Evolutionary conservation across 2,329 filamentous ascomycete genomes (phyloP), one percentile per base, ranked within the genome.

Genomic region (Colletotrichum chlorophyti): DNA sequence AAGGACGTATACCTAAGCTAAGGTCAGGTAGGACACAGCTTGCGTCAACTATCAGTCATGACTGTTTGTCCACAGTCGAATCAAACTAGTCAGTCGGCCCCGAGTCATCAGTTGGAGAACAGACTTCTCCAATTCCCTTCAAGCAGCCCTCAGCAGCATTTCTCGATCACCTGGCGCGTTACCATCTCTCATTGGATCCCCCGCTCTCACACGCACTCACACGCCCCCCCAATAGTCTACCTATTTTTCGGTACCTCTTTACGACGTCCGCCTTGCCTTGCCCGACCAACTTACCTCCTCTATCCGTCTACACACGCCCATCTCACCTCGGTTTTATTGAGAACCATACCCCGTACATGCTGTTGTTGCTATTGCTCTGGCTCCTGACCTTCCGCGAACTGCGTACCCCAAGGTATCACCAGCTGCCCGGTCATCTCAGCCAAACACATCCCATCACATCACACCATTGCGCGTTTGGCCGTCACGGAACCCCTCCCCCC

Each of bases 381-480:
- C 27, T 35, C 32, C 17, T 19, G n/a, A 26, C 48, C 26, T 32
- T 24, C 31, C 29, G n/a, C n/a, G n/a, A n/a, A n/a, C n/a, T n/a
- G n/a, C n/a, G n/a, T n/a, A n/a, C n/a, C n/a, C n/a, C n/a, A n/a
- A n/a, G n/a, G n/a, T n/a, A 23, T 15, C 27, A 32, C 12, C 17
- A 31, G 26, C 19, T 9, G 45, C 45, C 37, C 50, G 31, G 38
- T 29, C 27, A 47, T 58, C 49, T 49, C 41, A 42, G 40, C 41
- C 46, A 24, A 3, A 5, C 17, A 15, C 19, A 15, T 53, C 50
- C 41, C 38, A 19, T 40, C 41, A 17, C 32, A 59, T 59, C 55
- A 59, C 55, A 59, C 50, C 55, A 47, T 54, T 59, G 50, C 38
- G 29, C 47, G 54, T 31, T 35, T 54, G n/a, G n/a, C n/a, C 29